A percentile compares a stretch with the other conserved stretches of the same genome.
Evolutionary conservation across 805 yeast species (phyloP).

Genomic region (Candida dendrica): DNA sequence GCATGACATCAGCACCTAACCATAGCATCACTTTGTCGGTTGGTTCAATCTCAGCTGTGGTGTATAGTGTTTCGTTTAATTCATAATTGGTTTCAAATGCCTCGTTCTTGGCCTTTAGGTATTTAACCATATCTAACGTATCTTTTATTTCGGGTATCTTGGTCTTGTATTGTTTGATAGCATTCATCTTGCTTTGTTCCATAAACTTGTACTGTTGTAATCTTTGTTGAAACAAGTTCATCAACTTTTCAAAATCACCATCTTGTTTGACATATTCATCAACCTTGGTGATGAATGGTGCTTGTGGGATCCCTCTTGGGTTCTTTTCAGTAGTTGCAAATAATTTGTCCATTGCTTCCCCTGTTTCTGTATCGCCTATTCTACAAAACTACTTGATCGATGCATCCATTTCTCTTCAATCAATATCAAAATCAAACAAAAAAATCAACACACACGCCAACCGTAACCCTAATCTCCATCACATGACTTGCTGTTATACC

Average conservation of each 20-base stretch:
- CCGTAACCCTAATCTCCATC: no score
- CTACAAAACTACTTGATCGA: no score
- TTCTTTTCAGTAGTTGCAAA: slow-evolving; percentile 30
- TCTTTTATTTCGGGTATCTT: slow-evolving; percentile 91
- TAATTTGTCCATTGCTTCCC: neutral
- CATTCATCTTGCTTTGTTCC: slow-evolving; percentile 40
- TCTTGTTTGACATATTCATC: slow-evolving; percentile 63
- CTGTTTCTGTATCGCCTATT: no score
- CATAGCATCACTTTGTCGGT: slow-evolving; percentile 72
- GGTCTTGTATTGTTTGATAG: slow-evolving; percentile 38
- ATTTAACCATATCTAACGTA: slow-evolving; percentile 67
- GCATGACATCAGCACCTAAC: slow-evolving; percentile 98
- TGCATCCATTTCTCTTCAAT: no score
- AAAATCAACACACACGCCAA: no score
- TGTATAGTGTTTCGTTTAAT: slow-evolving; percentile 85
- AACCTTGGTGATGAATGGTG: slow-evolving; percentile 85
- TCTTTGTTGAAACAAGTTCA: slow-evolving; percentile 77
- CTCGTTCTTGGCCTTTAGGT: slow-evolving; percentile 43
- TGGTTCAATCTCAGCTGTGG: slow-evolving; percentile 68
- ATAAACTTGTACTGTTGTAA: slow-evolving; percentile 84
- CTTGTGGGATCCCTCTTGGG: slow-evolving; percentile 95
- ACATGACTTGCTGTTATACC: no score
- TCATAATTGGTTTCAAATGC: slow-evolving; percentile 76
- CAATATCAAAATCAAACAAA: no score
- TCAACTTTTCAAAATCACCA: slow-evolving; percentile 62